phyloP scores from a whole-genome alignment of 257 asterid genomes.

The Lycium ferocissimum region DNA sequence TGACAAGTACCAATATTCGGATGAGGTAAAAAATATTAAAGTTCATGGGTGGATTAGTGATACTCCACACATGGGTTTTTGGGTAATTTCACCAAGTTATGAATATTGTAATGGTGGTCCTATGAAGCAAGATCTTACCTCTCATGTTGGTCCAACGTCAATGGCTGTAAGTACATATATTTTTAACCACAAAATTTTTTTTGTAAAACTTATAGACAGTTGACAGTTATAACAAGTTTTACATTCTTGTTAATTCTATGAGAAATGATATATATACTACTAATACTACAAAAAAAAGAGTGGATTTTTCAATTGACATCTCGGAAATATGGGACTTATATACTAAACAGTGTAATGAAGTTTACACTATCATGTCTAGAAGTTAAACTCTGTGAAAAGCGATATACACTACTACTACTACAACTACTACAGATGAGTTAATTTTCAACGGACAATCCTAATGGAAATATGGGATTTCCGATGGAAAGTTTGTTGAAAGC shows the following conservation, averaged over 20 bases:
- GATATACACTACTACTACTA: too few species aligned
- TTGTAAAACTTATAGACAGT: background rate
- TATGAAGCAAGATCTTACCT: constrained; percentile 62
- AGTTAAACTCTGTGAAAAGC: too few species aligned
- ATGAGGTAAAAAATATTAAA: constrained; percentile 54
- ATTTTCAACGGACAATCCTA: too few species aligned
- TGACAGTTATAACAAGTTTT: too few species aligned
- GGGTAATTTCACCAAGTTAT: constrained; percentile 73
- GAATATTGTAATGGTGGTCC: constrained; percentile 76
- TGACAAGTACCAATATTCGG: constrained; percentile 74
- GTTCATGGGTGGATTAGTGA: constrained; percentile 80
- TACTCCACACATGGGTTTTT: constrained; percentile 49
- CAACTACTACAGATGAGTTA: too few species aligned
- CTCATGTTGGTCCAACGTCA: constrained; percentile 66
- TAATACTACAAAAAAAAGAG: too few species aligned
- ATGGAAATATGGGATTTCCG: background rate
- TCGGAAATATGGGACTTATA: too few species aligned
- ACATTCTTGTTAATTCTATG: too few species aligned
- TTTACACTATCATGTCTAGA: too few species aligned
- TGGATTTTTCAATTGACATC: too few species aligned
- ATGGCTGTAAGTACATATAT: constrained; percentile 47
- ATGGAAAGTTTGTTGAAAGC: too few species aligned
- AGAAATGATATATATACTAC: background rate
- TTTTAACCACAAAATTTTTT: background rate
- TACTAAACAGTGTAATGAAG: background rate